Conservation (phyloP, 2,329 filamentous ascomycete species). For the Fusarium sororula region DNA sequence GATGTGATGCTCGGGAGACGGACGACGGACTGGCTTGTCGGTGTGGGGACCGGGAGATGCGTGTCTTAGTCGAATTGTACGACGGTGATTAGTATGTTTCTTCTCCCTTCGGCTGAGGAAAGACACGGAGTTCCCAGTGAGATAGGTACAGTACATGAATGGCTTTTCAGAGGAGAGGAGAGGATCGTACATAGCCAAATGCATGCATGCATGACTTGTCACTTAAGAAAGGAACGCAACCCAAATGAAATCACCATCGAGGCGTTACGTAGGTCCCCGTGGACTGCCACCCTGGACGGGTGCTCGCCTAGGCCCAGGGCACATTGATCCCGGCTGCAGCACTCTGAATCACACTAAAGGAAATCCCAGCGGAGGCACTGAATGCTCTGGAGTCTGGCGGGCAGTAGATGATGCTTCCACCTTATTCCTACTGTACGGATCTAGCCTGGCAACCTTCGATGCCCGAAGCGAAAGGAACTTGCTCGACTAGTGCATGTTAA, state of each 20-base stretch:
- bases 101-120: slow-evolving; percentile 2
- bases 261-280: slow-evolving; percentile 25
- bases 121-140: slow-evolving; percentile 2
- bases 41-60: slow-evolving; percentile 18
- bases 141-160: background rate
- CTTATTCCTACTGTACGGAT: background rate
- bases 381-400: background rate
- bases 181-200: background rate
- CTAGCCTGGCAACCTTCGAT: slow-evolving; percentile 19
- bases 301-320: background rate
- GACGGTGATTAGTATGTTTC: slow-evolving; percentile 8
- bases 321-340: slow-evolving; percentile 5
- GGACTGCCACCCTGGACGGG: background rate
- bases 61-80: slow-evolving; percentile 20
- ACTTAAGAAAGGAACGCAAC: background rate
- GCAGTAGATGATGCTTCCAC: slow-evolving; percentile 17
- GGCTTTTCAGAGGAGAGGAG: background rate
- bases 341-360: slow-evolving; percentile 17
- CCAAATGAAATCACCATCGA: background rate
- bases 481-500: background rate
- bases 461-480: background rate
- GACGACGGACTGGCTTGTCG: slow-evolving; percentile 6
- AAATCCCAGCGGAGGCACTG: background rate
- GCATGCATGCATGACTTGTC: slow-evolving; percentile 2
- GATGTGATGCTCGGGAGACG: slow-evolving; percentile 31